Conservation (phyloP, 352 stramenopile genomes). For the Phytophthora pseudosyringae region DNA sequence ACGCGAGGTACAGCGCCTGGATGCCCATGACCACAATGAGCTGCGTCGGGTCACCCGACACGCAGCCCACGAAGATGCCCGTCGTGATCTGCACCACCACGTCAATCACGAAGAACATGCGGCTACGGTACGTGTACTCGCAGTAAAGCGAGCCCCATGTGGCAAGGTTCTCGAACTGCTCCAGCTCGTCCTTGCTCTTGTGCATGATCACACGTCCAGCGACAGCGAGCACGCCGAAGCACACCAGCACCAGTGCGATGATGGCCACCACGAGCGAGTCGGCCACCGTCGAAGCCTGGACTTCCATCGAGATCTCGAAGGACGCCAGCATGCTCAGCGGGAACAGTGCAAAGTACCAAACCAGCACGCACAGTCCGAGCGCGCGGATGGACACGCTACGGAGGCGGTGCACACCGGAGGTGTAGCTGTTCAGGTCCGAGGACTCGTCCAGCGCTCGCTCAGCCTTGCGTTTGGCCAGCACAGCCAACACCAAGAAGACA, state of each 20-base stretch:
- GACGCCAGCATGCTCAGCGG: constrained; percentile 66
- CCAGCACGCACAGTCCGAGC: constrained; percentile 63
- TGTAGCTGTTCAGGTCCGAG: constrained; percentile 43
- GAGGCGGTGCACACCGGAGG: constrained; percentile 50
- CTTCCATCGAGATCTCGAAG: constrained; percentile 79
- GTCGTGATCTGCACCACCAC: constrained; percentile 63
- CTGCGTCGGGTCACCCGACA: constrained; percentile 62
- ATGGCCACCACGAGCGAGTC: constrained; percentile 49
- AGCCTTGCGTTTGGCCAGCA: constrained; percentile 61
- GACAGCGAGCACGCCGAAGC: constrained; percentile 55
- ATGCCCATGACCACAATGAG: constrained; percentile 60
- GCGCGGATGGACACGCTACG: constrained; percentile 67
- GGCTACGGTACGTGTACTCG: constrained; percentile 62
- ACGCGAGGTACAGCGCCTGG: constrained; percentile 58
- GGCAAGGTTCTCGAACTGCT: constrained; percentile 63
- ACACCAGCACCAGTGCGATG: constrained; percentile 51
- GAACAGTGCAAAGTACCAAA: constrained; percentile 71
- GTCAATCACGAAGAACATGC: constrained; percentile 71
- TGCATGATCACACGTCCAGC: constrained; percentile 60
- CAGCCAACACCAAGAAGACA: constrained; percentile 55
- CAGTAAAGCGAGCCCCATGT: constrained; percentile 71
- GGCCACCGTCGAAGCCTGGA: constrained; percentile 34
- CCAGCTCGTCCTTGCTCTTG: constrained; percentile 60
- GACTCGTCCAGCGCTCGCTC: constrained; percentile 51
- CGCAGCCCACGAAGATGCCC: constrained; percentile 60